phyloP scores from a whole-genome alignment of 805 yeast species.

The Wickerhamiella cacticola region DNA sequence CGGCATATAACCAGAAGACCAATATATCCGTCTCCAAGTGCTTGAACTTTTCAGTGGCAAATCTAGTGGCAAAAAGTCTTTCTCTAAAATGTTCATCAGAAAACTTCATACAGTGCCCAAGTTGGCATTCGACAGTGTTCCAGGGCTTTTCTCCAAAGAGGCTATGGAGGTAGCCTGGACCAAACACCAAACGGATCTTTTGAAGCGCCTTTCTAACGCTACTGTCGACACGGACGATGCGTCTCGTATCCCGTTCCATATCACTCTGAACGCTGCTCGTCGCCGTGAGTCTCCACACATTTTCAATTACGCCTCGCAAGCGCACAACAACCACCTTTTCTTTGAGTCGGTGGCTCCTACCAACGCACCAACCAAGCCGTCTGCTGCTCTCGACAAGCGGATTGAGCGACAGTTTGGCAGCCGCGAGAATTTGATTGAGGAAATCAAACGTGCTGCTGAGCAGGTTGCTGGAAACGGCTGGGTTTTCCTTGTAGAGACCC shows the following conservation, averaged over 20 bases:
- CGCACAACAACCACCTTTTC: slow-evolving; percentile 84
- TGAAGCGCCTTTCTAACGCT: slow-evolving; percentile 43
- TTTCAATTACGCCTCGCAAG: slow-evolving; percentile 84
- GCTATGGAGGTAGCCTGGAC: slow-evolving; percentile 72
- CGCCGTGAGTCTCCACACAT: slow-evolving; percentile 51
- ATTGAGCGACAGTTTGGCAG: slow-evolving; percentile 61
- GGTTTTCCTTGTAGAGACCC: slow-evolving; percentile 72
- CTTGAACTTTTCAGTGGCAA: background rate
- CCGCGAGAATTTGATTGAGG: slow-evolving; percentile 57
- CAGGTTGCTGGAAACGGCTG: slow-evolving; percentile 80
- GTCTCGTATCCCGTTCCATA: slow-evolving; percentile 60
- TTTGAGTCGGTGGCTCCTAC: slow-evolving; percentile 35
- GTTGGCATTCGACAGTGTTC: slow-evolving; percentile 36
- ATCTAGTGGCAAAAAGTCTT: background rate
- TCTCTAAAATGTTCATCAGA: background rate
- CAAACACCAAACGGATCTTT: slow-evolving; percentile 54
- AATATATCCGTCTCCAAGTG: no score
- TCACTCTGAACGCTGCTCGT: slow-evolving; percentile 48
- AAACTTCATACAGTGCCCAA: slow-evolving; percentile 12
- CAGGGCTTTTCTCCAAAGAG: slow-evolving; percentile 49
- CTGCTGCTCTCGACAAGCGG: slow-evolving; percentile 29
- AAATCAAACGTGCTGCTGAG: slow-evolving; percentile 54
- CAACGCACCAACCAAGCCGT: slow-evolving; percentile 33
- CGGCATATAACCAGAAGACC: no score
- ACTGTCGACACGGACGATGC: slow-evolving; percentile 76